These are phyloP conservation scores for Phaeosphaeria sp. DNA, from an alignment of 2,329 filamentous ascomycete genomes.

Conservation along the genomic window DNA sequence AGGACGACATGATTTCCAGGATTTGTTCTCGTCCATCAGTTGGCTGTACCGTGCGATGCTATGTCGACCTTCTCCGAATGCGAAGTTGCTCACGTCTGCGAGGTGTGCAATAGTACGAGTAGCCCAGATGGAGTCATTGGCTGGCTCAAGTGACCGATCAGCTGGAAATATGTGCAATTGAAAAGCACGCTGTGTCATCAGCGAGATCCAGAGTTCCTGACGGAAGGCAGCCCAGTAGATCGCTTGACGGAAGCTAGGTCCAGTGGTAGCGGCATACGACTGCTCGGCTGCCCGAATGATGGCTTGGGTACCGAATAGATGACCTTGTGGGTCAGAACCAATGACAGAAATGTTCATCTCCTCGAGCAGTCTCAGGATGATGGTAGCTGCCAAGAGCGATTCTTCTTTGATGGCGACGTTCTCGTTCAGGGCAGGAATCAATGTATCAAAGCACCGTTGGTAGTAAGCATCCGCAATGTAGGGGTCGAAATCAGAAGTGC, in stretches of 20 bases:
- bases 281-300: constrained; percentile 45
- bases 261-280: constrained; percentile 39
- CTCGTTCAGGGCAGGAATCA: constrained; percentile 51
- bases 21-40: constrained; percentile 44
- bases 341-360: constrained; percentile 51
- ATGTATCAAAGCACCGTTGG: constrained; percentile 48
- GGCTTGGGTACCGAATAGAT: constrained; percentile 49
- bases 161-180: constrained; percentile 47
- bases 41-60: constrained; percentile 37
- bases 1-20: constrained; percentile 41
- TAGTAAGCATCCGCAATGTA: constrained; percentile 53
- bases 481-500: constrained; percentile 48
- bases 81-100: constrained; percentile 47
- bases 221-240: constrained; percentile 49
- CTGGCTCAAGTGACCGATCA: constrained; percentile 49
- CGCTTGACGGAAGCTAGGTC: constrained; percentile 43
- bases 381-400: constrained; percentile 50
- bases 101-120: constrained; percentile 51
- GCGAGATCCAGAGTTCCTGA: constrained; percentile 47
- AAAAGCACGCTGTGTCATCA: constrained; percentile 47
- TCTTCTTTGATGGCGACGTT: constrained; percentile 50
- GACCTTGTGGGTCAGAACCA: constrained; percentile 46
- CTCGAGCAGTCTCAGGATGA: constrained; percentile 51
- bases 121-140: constrained; percentile 52
- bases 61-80: constrained; percentile 43